phyloP scores from a whole-genome alignment of 768 basidiomycete genomes.

The Amanita pseudoporphyria region DNA sequence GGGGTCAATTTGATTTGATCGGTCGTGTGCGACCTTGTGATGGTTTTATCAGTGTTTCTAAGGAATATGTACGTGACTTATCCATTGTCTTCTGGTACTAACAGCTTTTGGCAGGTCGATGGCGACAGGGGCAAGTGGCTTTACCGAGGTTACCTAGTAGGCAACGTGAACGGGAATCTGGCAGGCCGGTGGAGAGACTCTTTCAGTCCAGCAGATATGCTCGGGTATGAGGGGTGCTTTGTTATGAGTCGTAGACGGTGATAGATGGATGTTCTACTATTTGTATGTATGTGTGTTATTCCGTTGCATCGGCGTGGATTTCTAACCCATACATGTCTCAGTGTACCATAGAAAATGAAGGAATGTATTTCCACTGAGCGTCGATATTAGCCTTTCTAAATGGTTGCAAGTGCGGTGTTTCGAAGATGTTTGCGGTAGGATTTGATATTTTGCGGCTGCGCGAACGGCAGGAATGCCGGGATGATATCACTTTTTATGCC shows the following conservation, averaged over 20 bases:
- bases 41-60: constrained; percentile 72
- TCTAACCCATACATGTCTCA: neutral
- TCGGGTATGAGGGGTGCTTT: constrained; percentile 85
- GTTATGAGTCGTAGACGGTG: constrained; percentile 54
- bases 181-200: constrained; percentile 88
- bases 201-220: constrained; percentile 45
- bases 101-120: constrained; percentile 35
- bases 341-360: neutral
- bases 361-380: neutral
- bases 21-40: constrained; percentile 78
- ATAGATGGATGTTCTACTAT: neutral
- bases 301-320: neutral
- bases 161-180: constrained; percentile 56
- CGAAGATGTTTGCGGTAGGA: too few relatives aligned
- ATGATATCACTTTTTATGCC: neutral
- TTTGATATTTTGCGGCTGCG: neutral
- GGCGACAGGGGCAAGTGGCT: constrained; percentile 77
- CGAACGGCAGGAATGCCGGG: neutral
- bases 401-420: too few relatives aligned
- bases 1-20: constrained; percentile 77
- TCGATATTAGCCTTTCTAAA: too few relatives aligned
- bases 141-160: constrained; percentile 77
- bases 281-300: neutral
- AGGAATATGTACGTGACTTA: constrained; percentile 60
- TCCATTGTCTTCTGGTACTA: constrained; percentile 1